Base-by-base conservation (phyloP, 2,329 filamentous ascomycete species). In the Penicillium brevicompactum region DNA sequence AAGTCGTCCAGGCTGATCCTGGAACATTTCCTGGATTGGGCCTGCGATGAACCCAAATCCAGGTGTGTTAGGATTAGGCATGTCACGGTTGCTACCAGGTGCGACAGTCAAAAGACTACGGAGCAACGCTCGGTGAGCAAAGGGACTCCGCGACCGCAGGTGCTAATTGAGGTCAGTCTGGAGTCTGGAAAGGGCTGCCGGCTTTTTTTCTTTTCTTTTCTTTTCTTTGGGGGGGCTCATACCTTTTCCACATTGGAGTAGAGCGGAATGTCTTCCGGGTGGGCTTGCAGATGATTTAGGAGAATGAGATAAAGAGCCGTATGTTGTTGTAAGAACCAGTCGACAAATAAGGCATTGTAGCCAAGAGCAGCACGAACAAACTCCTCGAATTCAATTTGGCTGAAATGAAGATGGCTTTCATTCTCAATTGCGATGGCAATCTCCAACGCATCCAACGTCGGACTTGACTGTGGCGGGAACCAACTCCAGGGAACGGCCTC, bases 331-430 rank as follows among this genome's bases (percentile, higher is more conserved):
- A 76, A 55, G 40, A 77, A 76, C 70, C 72, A 76, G 24, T 75
- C 67, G 9, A 76, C 69, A 4, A 69, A 67, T 10, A 58, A 42
- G 2, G 69, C 63, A 41, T 58, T 53, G 44, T 76, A 76, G 2
- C 72, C 71, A 32, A 77, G 56, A 9, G 74, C 68, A 51, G 72
- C 74, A 11, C 73, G 72, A 24, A 76, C 72, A 51, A 74, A 64
- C 34, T 75, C 73, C 53, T 76, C 73, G 40, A 77, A 76, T 3
- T 70, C 66, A 45, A 77, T 68, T 2, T 64, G 64, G 27, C 61
- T 68, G 27, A 76, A 75, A 11, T 76, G 74, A n/a, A 72, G 60
- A 56, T 71, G 70, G 48, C 74, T 77, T 56, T 76, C 74, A 1
- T 62, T 59, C 44, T 76, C 70, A 34, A 77, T 74, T 2, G 65